phyloP scores from a whole-genome alignment of 805 yeast species.

The Hanseniaspora osmophila region DNA sequence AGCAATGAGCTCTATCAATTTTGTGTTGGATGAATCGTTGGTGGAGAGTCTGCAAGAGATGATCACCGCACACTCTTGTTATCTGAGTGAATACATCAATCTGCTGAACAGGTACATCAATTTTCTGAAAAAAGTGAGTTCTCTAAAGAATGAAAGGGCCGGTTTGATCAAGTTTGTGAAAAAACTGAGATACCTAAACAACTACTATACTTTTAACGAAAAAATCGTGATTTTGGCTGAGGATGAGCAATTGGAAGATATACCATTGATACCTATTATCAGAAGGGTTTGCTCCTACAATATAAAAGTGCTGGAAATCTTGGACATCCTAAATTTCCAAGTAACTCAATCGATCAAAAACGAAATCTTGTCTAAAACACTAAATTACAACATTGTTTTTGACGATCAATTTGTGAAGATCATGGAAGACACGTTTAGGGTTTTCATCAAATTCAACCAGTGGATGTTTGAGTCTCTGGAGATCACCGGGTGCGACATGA shows the following conservation, averaged over 20 bases:
- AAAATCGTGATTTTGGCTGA: slow-evolving; percentile 12
- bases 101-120: slow-evolving; percentile 20
- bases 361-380: slow-evolving; percentile 22
- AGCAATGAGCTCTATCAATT: neutral
- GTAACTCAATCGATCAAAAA: slow-evolving; percentile 21
- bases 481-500: slow-evolving; percentile 3
- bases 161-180: slow-evolving; percentile 22
- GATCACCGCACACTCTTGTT: slow-evolving; percentile 11
- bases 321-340: slow-evolving; percentile 20
- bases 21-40: slow-evolving; percentile 6
- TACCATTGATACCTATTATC: neutral
- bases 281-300: slow-evolving; percentile 7
- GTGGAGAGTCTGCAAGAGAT: slow-evolving; percentile 6
- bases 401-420: slow-evolving; percentile 12
- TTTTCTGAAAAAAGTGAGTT: slow-evolving; percentile 17
- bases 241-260: neutral
- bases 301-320: slow-evolving; percentile 16
- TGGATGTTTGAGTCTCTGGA: slow-evolving; percentile 22
- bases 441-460: slow-evolving; percentile 22
- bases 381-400: slow-evolving; percentile 16
- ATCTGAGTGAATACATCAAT: slow-evolving; percentile 18
- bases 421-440: slow-evolving; percentile 20
- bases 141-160: slow-evolving; percentile 21
- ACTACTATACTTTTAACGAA: slow-evolving; percentile 7
- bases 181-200: slow-evolving; percentile 22